A percentile compares a stretch with the other conserved stretches of the same genome.
phyloP scores from a whole-genome alignment of 192 early-diverging fungal genomes.

The Phlyctochytrium planicorne region DNA sequence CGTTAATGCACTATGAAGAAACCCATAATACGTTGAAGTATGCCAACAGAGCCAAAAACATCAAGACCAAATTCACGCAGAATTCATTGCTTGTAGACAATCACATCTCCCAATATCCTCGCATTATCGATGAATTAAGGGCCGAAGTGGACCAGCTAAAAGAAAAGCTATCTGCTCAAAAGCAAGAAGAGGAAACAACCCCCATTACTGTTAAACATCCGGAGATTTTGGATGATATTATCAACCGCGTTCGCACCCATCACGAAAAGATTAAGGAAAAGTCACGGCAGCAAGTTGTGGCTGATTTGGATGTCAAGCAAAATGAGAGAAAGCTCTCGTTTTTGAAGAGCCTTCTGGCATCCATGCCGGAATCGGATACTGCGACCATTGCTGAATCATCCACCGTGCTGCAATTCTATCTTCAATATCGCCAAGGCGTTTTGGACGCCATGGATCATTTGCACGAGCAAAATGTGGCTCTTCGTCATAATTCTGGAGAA shows the following conservation, averaged over 20 bases:
- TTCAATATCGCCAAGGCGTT: not conserved
- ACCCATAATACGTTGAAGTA: constrained; percentile 78
- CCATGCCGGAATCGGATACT: not conserved
- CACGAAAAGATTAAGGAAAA: constrained; percentile 16
- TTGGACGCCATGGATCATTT: constrained; percentile 14
- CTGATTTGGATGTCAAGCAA: not conserved
- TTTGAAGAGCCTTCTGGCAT: not conserved
- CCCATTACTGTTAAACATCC: not conserved
- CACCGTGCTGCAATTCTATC: no score
- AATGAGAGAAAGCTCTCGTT: not conserved
- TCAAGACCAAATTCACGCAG: constrained; percentile 57
- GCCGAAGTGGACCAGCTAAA: constrained; percentile 32
- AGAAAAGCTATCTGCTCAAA: constrained; percentile 8
- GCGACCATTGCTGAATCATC: not conserved
- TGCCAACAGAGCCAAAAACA: constrained; percentile 69
- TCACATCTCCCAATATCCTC: constrained; percentile 39
- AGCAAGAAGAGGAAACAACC: not conserved
- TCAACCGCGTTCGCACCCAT: not conserved
- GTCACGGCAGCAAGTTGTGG: constrained; percentile 11
- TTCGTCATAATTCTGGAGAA: constrained; percentile 33
- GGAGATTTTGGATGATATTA: not conserved
- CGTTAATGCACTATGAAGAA: constrained; percentile 66
- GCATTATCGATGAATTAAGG: constrained; percentile 33
- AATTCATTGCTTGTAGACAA: constrained; percentile 37
- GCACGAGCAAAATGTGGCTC: constrained; percentile 20